phyloP scores from a whole-genome alignment of 805 yeast species.

The Candida ulmi region DNA sequence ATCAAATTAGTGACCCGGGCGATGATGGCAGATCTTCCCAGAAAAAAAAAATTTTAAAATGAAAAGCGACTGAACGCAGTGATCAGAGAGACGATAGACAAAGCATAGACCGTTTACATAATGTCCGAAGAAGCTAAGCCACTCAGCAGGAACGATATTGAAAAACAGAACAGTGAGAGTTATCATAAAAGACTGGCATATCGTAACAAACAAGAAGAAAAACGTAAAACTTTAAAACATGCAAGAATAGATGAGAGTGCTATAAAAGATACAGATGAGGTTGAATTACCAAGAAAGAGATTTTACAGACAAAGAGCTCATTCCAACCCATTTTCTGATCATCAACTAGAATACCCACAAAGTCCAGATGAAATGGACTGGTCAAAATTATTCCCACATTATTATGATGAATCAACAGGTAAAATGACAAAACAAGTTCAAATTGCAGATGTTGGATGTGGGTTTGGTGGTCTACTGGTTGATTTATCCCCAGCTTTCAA shows the following conservation, averaged over 20 bases:
- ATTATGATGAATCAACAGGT: conserved; percentile 34
- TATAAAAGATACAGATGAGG: conserved; percentile 13
- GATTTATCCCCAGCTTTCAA: conserved; percentile 77
- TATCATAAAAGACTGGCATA: conserved; percentile 32
- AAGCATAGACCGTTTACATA: neutral
- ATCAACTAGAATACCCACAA: conserved; percentile 79
- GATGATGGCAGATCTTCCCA: conserved; percentile 2
- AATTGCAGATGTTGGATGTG: conserved; percentile 96
- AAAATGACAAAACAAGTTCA: conserved; percentile 54
- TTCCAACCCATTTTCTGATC: conserved; percentile 96
- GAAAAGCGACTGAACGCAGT: neutral
- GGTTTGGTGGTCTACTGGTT: conserved; percentile 87
- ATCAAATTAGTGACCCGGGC: conserved; percentile 1
- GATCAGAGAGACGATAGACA: neutral
- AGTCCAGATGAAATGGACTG: conserved; percentile 86
- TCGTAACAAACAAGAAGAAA: conserved; percentile 42
- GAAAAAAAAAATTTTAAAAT: too few relatives aligned
- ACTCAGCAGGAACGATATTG: conserved; percentile 15
- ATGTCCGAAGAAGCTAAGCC: neutral
- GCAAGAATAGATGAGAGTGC: conserved; percentile 36
- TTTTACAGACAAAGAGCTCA: conserved; percentile 96
- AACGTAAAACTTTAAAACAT: conserved; percentile 40
- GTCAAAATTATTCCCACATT: conserved; percentile 68
- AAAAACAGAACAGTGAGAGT: conserved; percentile 17
- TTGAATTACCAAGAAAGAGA: conserved; percentile 73